Percentiles rank a stretch among this genome's conserved stretches.
phyloP scores from a whole-genome alignment of 345 rosid species.

The Durio zibethinus region DNA sequence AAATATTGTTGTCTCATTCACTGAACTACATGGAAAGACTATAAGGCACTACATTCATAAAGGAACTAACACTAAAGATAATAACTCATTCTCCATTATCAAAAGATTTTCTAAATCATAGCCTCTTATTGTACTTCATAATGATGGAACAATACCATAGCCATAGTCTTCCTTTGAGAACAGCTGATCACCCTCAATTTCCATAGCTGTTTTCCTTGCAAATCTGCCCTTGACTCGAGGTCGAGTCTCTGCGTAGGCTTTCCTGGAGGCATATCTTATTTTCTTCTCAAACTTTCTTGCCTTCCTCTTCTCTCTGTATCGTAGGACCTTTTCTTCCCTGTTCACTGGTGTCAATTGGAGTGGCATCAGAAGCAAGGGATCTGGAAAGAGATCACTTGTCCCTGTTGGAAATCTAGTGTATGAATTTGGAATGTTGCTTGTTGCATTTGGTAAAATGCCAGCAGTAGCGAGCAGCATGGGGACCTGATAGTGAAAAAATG shows the following conservation, averaged over 20 bases:
- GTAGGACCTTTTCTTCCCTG: slow-evolving; percentile 32
- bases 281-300: slow-evolving; percentile 33
- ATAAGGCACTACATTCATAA: neutral
- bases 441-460: slow-evolving; percentile 13
- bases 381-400: slow-evolving; percentile 8
- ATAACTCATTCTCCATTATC: neutral
- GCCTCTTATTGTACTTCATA: neutral
- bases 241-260: slow-evolving; percentile 37
- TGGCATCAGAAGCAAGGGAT: slow-evolving; percentile 26
- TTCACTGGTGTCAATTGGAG: slow-evolving; percentile 14
- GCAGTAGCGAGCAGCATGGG: slow-evolving; percentile 14
- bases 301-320: slow-evolving; percentile 30
- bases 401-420: slow-evolving; percentile 14
- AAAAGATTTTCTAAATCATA: neutral
- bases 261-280: slow-evolving; percentile 37
- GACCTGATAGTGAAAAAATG: slow-evolving; percentile 15
- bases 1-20: neutral
- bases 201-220: slow-evolving; percentile 28
- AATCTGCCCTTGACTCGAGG: slow-evolving; percentile 40
- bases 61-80: neutral
- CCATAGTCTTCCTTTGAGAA: slow-evolving; percentile 25
- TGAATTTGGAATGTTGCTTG: slow-evolving; percentile 18
- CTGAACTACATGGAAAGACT: neutral
- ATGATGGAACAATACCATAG: slow-evolving; percentile 24
- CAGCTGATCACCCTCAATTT: slow-evolving; percentile 25